Percentiles rank a stretch among this genome's conserved stretches.
Evolutionary conservation across 345 rosid species (phyloP).

Genomic region (Pelargonium nanum): DNA sequence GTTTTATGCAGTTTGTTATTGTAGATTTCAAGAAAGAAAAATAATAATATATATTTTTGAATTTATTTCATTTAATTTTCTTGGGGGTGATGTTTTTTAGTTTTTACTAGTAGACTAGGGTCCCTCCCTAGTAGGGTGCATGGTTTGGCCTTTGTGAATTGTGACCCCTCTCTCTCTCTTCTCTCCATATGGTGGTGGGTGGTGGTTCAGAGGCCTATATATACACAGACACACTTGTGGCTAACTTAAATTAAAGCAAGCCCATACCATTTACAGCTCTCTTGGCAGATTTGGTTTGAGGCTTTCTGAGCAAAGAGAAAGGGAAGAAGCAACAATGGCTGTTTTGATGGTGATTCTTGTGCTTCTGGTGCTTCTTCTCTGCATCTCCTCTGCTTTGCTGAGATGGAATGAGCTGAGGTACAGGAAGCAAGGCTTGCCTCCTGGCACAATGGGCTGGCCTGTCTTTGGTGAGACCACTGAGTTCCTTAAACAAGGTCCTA

Average conservation of each 20-base stretch:
- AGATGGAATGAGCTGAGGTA: slow-evolving; percentile 65
- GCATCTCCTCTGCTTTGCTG: slow-evolving; percentile 45
- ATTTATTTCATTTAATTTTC: background rate
- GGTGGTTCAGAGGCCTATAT: background rate
- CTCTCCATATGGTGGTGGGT: background rate
- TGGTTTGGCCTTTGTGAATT: slow-evolving; percentile 22
- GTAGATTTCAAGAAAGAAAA: too few relatives aligned
- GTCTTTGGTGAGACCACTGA: slow-evolving; percentile 72
- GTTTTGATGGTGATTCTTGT: slow-evolving; percentile 24
- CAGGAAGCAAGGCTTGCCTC: slow-evolving; percentile 56
- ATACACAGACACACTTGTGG: background rate
- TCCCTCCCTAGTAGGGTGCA: slow-evolving; percentile 17
- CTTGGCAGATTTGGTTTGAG: background rate
- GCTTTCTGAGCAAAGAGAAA: background rate
- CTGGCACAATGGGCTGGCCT: slow-evolving; percentile 96
- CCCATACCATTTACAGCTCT: slow-evolving; percentile 8
- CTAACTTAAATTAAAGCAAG: background rate
- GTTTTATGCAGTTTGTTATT: too few relatives aligned
- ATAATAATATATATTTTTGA: too few relatives aligned
- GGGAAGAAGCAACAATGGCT: slow-evolving; percentile 33
- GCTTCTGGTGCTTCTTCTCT: slow-evolving; percentile 20
- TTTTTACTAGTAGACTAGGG: background rate
- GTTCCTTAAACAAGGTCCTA: slow-evolving; percentile 67
- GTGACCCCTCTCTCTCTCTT: slow-evolving; percentile 3
- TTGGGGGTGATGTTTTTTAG: background rate